These are phyloP conservation scores for Dysphania ambrosioides DNA, from an alignment of 148 eudicot genomes.

Conservation along the genomic window DNA sequence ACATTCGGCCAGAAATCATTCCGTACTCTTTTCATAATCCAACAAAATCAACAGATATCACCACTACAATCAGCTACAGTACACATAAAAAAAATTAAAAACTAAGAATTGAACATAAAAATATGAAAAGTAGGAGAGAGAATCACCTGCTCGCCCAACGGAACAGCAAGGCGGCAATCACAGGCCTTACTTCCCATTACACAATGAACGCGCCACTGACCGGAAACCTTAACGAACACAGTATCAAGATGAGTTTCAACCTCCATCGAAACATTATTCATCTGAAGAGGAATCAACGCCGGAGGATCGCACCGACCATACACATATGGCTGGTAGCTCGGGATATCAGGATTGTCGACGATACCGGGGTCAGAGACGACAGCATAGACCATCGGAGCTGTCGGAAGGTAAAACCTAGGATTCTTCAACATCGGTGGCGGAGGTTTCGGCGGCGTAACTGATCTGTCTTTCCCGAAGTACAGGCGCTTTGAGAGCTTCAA, in stretches of 20 bases:
- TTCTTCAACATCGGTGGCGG: conserved; percentile 54
- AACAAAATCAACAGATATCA: background rate
- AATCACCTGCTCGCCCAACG: conserved; percentile 88
- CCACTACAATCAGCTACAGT: too few species aligned
- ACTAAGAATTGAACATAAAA: background rate
- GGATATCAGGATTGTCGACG: conserved; percentile 91
- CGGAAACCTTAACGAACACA: conserved; percentile 53
- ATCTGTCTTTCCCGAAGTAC: conserved; percentile 77
- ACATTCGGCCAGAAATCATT: too few species aligned
- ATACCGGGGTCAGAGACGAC: conserved; percentile 62
- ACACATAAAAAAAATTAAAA: background rate
- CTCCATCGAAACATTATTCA: conserved; percentile 53
- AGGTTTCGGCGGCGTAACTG: conserved; percentile 70
- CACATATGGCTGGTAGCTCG: conserved; percentile 93
- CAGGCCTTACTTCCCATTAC: conserved; percentile 71
- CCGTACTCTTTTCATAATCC: too few species aligned
- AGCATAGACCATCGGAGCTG: conserved; percentile 80
- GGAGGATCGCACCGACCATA: conserved; percentile 86
- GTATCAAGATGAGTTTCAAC: conserved; percentile 59
- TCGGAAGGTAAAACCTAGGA: conserved; percentile 40
- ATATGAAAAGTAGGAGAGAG: too few species aligned
- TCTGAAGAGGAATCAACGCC: conserved; percentile 81
- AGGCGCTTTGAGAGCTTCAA: conserved; percentile 63
- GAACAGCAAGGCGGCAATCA: conserved; percentile 75
- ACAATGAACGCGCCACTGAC: conserved; percentile 86